Evolutionary conservation across 306 rosid species (phyloP), one percentile per base, ranked within the genome.

Genomic region (Abrus pulchellus): DNA sequence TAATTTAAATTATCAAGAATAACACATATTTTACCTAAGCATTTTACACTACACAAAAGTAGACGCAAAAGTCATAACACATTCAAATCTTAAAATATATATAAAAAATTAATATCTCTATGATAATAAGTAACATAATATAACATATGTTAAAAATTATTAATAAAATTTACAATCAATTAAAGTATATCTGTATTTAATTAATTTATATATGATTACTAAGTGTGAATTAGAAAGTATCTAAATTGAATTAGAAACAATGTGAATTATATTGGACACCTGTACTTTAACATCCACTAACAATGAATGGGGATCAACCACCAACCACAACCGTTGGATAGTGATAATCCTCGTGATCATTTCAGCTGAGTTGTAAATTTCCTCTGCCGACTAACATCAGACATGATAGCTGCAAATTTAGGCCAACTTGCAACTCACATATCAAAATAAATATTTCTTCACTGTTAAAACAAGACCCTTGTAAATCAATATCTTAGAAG

Each of bases 301-400:
- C 34, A 61, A 62, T 34, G 45, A 62, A 62, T 62, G 7, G 48
- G 36, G 1, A 63, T 63, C 30, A n/a, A 62, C 20, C 68, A 34
- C 45, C 47, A 63, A 63, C 30, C 69, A 63, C 29, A 63, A n/a
- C 11, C 48, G 12, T 63, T 63, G 69, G 69, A 63, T 63, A 38
- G 36, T 38, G 48, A 63, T 61, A 32, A 32, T 61, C 20, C 43
- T 61, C 9, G 11, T 63, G 48, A 63, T 36, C 5, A n/a, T 36
- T 28, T 13, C 11, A 63, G 4, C 20, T 61, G 45, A 61, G 45
- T 33, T 61, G 9, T 60, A 60, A 63, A 11, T 10, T 59, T 59
- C 5, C 32, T 28, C 65, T 59, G 40, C 7, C 20, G 20, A 20
- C 20, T 20, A 20, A 0, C 29, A 4, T 30, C 3, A 32, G 27